Percentiles rank a stretch among this genome's conserved stretches.
phyloP scores from a whole-genome alignment of 2,329 filamentous ascomycete genomes.

The Teratosphaeria zuluensis region DNA sequence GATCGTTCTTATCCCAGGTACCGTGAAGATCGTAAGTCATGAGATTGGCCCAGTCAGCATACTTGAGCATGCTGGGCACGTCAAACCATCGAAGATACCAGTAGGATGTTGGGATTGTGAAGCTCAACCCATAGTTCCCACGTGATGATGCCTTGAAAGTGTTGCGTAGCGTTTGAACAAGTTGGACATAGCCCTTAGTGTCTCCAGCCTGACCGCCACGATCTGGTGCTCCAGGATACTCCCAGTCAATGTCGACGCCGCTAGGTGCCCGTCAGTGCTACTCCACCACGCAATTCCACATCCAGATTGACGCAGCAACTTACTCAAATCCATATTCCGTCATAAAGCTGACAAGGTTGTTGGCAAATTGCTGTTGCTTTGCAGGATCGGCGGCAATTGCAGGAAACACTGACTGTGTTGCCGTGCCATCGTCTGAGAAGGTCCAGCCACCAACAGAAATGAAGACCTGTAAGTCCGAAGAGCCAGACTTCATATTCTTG shows the following conservation, averaged over 20 bases:
- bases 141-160: constrained; percentile 21
- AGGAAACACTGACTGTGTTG: constrained; percentile 26
- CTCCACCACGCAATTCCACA: too few species aligned
- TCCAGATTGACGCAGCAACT: too few species aligned
- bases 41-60: constrained; percentile 26
- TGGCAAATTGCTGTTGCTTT: background rate
- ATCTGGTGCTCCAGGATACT: constrained; percentile 18
- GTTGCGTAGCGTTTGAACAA: constrained; percentile 24
- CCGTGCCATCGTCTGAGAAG: constrained; percentile 25
- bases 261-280: too few species aligned
- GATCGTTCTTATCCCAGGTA: constrained; percentile 28
- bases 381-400: too few species aligned
- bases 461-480: constrained; percentile 23
- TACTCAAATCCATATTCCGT: constrained; percentile 8
- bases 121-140: constrained; percentile 34
- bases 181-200: too few species aligned
- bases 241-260: constrained; percentile 14
- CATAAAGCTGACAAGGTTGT: constrained; percentile 8
- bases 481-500: constrained; percentile 23
- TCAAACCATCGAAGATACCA: constrained; percentile 14
- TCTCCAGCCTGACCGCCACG: constrained; percentile 25
- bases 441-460: constrained; percentile 36
- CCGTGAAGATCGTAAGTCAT: constrained; percentile 41
- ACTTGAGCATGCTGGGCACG: background rate
- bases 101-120: constrained; percentile 21